phyloP scores from a whole-genome alignment of 2,329 filamentous ascomycete genomes.

The Trichoderma polysporum region DNA sequence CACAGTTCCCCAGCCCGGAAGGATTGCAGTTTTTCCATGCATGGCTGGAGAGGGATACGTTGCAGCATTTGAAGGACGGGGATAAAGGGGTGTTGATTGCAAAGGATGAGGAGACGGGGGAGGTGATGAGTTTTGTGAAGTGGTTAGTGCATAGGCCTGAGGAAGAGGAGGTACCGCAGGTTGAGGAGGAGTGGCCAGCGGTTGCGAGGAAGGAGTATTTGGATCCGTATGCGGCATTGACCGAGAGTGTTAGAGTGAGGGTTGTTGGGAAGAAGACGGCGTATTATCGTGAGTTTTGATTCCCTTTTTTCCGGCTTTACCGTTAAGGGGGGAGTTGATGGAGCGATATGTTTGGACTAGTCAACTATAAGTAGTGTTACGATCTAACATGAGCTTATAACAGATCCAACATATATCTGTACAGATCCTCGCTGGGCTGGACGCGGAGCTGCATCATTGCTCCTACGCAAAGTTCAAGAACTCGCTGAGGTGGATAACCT shows the following conservation, averaged over 20 bases:
- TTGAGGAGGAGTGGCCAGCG: constrained; percentile 33
- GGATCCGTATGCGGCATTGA: constrained; percentile 35
- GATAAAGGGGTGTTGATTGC: constrained; percentile 37
- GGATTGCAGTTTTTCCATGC: constrained; percentile 31
- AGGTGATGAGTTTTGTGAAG: constrained; percentile 37
- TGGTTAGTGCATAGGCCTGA: constrained; percentile 35
- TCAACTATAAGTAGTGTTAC: not conserved
- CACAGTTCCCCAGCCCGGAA: constrained; percentile 39
- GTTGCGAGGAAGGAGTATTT: constrained; percentile 34
- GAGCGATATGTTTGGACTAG: not conserved
- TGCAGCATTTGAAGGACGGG: constrained; percentile 30
- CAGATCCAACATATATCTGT: constrained; percentile 42
- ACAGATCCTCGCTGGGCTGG: constrained; percentile 37
- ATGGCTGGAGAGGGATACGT: constrained; percentile 35
- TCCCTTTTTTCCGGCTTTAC: constrained; percentile 12
- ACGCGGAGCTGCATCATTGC: constrained; percentile 36
- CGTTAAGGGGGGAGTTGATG: too few species aligned
- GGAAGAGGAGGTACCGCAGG: constrained; percentile 23
- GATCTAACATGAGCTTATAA: not conserved
- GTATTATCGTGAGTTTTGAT: constrained; percentile 39
- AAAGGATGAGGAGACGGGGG: constrained; percentile 30
- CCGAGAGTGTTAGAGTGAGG: constrained; percentile 33
- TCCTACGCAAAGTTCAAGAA: constrained; percentile 36
- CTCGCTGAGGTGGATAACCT: constrained; percentile 34
- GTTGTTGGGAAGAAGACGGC: constrained; percentile 31